A percentile compares a stretch with the other conserved stretches of the same genome.
Conservation (phyloP, 1,139 yeast genomes). For the Pichia sp. region DNA sequence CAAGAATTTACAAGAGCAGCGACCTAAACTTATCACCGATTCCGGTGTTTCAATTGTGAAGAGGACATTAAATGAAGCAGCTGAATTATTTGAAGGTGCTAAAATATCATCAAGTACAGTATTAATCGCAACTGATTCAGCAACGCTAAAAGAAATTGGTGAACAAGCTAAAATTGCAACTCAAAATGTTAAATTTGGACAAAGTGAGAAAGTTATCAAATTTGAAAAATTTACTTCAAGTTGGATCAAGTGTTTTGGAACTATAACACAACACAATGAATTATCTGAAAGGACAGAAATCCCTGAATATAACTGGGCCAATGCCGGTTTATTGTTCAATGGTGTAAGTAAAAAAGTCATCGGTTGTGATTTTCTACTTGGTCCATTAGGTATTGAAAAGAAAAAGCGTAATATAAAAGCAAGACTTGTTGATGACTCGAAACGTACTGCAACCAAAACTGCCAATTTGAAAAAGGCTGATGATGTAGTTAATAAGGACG, state of each 20-base stretch:
- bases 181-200: constrained; percentile 51
- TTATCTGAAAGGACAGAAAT: constrained; percentile 15
- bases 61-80: constrained; percentile 31
- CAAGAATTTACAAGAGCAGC: constrained; percentile 30
- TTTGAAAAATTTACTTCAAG: constrained; percentile 41
- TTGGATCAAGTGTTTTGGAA: constrained; percentile 32
- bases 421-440: constrained; percentile 39
- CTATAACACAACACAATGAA: constrained; percentile 10
- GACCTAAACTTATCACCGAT: constrained; percentile 36
- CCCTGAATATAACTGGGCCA: constrained; percentile 46
- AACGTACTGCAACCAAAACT: constrained; percentile 37
- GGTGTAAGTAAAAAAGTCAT: constrained; percentile 43
- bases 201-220: constrained; percentile 43
- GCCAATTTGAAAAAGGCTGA: constrained; percentile 49
- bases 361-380: constrained; percentile 57
- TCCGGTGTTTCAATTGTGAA: constrained; percentile 37
- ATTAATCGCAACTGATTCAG: constrained; percentile 42
- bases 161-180: constrained; percentile 49
- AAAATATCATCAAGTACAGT: constrained; percentile 30
- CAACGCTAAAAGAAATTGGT: constrained; percentile 39
- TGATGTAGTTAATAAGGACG: constrained; percentile 45
- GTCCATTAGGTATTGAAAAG: constrained; percentile 64
- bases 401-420: constrained; percentile 36
- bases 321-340: constrained; percentile 51
- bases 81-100: constrained; percentile 33